Evolutionary conservation across 768 basidiomycete species (phyloP).

Genomic region (Coprinellus micaceus): DNA sequence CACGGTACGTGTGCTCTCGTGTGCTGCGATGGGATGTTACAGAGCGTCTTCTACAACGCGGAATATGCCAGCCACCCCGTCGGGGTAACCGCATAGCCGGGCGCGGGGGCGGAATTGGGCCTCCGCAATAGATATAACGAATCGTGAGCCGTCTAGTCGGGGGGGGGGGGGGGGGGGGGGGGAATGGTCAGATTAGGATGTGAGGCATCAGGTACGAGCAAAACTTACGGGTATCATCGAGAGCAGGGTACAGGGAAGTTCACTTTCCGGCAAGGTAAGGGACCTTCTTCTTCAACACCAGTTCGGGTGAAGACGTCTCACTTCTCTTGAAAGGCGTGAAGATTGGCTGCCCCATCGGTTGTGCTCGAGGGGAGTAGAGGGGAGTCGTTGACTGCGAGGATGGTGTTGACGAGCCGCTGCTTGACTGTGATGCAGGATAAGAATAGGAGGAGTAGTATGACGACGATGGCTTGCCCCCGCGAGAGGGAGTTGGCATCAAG

Average conservation of each 20-base stretch:
- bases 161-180: no score
- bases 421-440: conserved; percentile 21
- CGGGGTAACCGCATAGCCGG: background rate
- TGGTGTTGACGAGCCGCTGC: conserved; percentile 14
- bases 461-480: conserved; percentile 19
- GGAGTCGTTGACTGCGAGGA: conserved; percentile 15
- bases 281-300: conserved; percentile 39
- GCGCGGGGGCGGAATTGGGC: background rate
- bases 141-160: background rate
- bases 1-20: no score
- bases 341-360: conserved; percentile 29
- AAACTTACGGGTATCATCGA: conserved; percentile 2
- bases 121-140: conserved; percentile 1
- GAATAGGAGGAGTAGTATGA: conserved; percentile 14
- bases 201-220: background rate
- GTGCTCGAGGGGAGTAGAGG: conserved; percentile 27
- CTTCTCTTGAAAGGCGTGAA: conserved; percentile 50
- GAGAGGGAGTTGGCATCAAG: conserved; percentile 37
- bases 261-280: conserved; percentile 11
- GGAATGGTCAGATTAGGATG: no score
- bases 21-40: no score
- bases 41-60: background rate
- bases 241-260: background rate
- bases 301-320: conserved; percentile 52
- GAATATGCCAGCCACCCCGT: background rate